phyloP scores from a whole-genome alignment of 2,329 filamentous ascomycete species.

The Aspergillus intermedius region DNA sequence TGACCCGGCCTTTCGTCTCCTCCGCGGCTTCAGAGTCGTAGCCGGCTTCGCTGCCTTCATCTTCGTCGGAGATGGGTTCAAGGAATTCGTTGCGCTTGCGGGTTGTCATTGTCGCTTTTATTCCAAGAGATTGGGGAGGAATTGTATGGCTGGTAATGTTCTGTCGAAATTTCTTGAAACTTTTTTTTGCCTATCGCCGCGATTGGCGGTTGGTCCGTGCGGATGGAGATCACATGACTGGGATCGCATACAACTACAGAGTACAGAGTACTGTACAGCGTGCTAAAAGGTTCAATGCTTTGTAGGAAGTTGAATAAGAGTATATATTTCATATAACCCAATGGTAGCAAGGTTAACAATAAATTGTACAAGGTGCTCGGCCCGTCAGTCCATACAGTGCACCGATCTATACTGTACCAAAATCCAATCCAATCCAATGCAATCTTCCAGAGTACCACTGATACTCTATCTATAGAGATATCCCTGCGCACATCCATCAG shows the following conservation, averaged over 20 bases:
- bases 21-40: slow-evolving; percentile 42
- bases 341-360: no score
- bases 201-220: slow-evolving; percentile 10
- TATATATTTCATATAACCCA: neutral
- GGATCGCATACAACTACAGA: neutral
- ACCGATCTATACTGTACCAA: no score
- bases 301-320: neutral
- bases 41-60: slow-evolving; percentile 33
- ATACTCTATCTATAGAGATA: neutral
- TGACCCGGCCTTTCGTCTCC: slow-evolving; percentile 32
- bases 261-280: no score
- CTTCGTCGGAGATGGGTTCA: slow-evolving; percentile 32
- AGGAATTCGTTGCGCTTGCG: slow-evolving; percentile 36
- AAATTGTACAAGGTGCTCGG: no score
- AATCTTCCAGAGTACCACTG: neutral
- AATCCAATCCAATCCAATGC: neutral
- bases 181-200: slow-evolving; percentile 2
- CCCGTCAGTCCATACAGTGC: no score
- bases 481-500: slow-evolving; percentile 1
- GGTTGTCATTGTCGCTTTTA: slow-evolving; percentile 20
- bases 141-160: neutral
- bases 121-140: neutral
- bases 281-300: no score
- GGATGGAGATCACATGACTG: neutral
- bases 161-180: neutral